These are phyloP conservation scores for Aspergillus glaucus DNA, from an alignment of 2,329 filamentous ascomycete species.

Conservation along the genomic window DNA sequence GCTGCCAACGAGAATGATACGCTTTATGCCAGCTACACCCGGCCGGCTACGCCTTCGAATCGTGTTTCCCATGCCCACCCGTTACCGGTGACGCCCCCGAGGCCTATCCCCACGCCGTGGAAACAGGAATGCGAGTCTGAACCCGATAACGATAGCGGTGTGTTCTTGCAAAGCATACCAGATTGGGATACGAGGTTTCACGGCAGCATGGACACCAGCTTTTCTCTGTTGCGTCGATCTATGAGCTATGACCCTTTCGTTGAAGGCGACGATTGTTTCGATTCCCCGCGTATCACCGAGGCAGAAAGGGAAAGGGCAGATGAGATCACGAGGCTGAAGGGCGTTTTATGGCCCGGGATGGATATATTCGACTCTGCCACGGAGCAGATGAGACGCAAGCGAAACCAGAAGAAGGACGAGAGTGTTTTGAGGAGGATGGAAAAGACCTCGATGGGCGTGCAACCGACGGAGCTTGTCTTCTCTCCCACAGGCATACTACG, in stretches of 20 bases:
- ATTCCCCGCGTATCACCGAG: conserved; percentile 15
- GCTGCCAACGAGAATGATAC: conserved; percentile 1
- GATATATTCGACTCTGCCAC: conserved; percentile 48
- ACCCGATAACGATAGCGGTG: conserved; percentile 10
- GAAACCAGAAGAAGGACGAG: conserved; percentile 48
- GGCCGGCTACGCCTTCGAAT: conserved; percentile 1
- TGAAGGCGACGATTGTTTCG: conserved; percentile 10
- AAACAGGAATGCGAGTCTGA: conserved; percentile 13
- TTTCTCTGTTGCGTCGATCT: not conserved
- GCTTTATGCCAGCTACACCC: conserved; percentile 4
- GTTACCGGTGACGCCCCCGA: not conserved
- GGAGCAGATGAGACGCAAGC: conserved; percentile 42
- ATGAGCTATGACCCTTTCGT: conserved; percentile 16
- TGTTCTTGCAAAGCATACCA: conserved; percentile 7
- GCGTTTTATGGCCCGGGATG: conserved; percentile 47
- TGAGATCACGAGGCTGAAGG: conserved; percentile 40
- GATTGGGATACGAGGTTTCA: conserved; percentile 6
- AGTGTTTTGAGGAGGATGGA: conserved; percentile 43
- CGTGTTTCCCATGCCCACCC: conserved; percentile 1
- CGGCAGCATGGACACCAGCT: conserved; percentile 1
- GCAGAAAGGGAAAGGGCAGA: conserved; percentile 27
- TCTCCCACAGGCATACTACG: conserved; percentile 38
- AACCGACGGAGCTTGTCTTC: conserved; percentile 44
- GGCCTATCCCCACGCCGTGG: conserved; percentile 1
- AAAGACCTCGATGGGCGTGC: conserved; percentile 37